Conservation (phyloP, 495 filamentous ascomycete species). For the Penicillium macrosclerotiorum region DNA sequence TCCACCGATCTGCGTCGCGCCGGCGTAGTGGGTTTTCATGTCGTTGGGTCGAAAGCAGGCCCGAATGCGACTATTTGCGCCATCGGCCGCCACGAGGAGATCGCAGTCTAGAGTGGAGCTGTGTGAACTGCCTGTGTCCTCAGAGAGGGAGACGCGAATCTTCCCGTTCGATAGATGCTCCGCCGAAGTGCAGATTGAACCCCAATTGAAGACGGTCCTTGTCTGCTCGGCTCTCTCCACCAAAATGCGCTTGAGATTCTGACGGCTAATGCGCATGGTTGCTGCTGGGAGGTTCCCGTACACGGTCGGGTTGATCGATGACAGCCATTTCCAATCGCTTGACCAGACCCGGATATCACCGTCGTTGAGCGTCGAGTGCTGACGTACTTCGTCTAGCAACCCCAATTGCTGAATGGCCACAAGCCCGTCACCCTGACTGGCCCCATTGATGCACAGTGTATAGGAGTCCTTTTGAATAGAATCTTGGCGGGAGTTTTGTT, state of each 20-base stretch:
- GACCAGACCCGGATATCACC: conserved; percentile 11
- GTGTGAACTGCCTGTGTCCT: not conserved
- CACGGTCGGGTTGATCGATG: conserved; percentile 7
- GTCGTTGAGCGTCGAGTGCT: conserved; percentile 4
- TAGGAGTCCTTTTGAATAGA: conserved; percentile 7
- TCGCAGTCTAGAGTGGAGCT: conserved; percentile 4
- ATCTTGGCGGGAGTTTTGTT: conserved; percentile 1
- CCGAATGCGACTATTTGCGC: conserved; percentile 3
- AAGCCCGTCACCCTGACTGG: conserved; percentile 1
- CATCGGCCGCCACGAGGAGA: conserved; percentile 13
- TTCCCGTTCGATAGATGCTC: not conserved
- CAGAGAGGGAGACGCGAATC: conserved; percentile 1
- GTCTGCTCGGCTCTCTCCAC: conserved; percentile 1
- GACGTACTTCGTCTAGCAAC: conserved; percentile 4
- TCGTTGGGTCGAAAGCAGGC: conserved; percentile 9
- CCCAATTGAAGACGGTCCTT: not conserved
- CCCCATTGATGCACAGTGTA: conserved; percentile 8
- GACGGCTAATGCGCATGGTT: conserved; percentile 8
- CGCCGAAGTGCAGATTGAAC: not conserved
- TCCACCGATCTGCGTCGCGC: conserved; percentile 10
- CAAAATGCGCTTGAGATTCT: conserved; percentile 7
- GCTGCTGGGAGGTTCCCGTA: conserved; percentile 8
- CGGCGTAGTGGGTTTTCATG: conserved; percentile 5
- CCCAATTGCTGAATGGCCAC: conserved; percentile 10
- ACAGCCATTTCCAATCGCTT: conserved; percentile 11